Evolutionary conservation across 108 stramenopile species (phyloP).

Genomic region (Cylindrotheca closterium): DNA sequence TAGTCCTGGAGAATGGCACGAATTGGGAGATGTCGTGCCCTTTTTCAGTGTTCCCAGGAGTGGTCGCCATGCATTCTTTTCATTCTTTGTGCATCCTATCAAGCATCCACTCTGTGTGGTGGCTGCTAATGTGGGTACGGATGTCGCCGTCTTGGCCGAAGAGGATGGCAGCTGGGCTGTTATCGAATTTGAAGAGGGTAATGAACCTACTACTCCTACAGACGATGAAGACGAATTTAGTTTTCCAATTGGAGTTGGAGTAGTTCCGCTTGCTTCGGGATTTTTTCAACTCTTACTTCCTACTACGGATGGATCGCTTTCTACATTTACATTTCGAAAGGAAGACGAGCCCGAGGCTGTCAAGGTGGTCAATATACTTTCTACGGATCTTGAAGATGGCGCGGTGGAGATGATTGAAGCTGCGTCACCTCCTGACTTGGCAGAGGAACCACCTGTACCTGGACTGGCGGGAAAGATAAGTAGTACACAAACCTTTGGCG

Average conservation of each 20-base stretch:
- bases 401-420: slow-evolving; percentile 1
- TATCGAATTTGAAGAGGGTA: slow-evolving; percentile 75
- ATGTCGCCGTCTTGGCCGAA: slow-evolving; percentile 47
- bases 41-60: slow-evolving; percentile 80
- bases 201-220: slow-evolving; percentile 58
- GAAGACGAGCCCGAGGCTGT: slow-evolving; percentile 26
- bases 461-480: background rate
- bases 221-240: slow-evolving; percentile 83
- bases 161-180: slow-evolving; percentile 42
- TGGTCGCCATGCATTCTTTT: slow-evolving; percentile 74
- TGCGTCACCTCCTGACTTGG: slow-evolving; percentile 10
- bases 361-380: background rate
- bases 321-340: slow-evolving; percentile 34
- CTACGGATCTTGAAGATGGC: slow-evolving; percentile 1
- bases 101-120: slow-evolving; percentile 50
- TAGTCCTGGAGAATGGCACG: slow-evolving; percentile 32
- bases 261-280: slow-evolving; percentile 29
- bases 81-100: slow-evolving; percentile 26
- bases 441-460: background rate
- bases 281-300: slow-evolving; percentile 35
- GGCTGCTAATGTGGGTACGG: slow-evolving; percentile 72
- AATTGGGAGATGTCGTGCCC: slow-evolving; percentile 79
- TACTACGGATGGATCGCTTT: slow-evolving; percentile 63
- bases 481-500: background rate
- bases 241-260: slow-evolving; percentile 62